Evolutionary conservation across 176 grass and related monocot species (phyloP), one percentile per base, ranked within the genome.

Genomic region (Aegilops bicornis): DNA sequence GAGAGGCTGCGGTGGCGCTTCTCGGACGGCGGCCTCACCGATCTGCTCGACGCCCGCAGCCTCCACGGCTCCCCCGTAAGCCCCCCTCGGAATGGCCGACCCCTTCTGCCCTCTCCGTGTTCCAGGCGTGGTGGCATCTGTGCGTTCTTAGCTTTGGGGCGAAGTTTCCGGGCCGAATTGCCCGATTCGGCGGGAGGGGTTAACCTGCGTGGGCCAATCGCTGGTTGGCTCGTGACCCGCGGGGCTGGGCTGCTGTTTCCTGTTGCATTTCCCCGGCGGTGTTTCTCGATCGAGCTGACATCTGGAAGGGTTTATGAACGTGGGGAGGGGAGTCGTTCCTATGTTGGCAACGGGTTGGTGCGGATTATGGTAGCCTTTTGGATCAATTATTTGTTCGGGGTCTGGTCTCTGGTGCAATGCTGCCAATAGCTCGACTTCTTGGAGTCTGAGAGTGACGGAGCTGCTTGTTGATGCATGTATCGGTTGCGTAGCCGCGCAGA

Each of bases 1-100:
- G 92, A 91, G 87, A 83, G 90, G 79, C 77, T 78, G 72, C 73
- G 75, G 45, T 99, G 94, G 94, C 80, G 82, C 30, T 96, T 90
- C 87, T 32, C 83, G 25, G 90, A 99, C 73, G 97, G 90, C 54
- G 83, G 74, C 88, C 37, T 93, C 65, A 73, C 90, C 82, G 80
- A 93, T 87, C 87, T 93, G 20, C 80, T 96, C 42, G 89, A 96
- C 50, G 82, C 90, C 64, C 89, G 92, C 32, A 68, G 82, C 67
- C 64, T 94, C 25, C 78, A 83, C 14, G 90, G 86, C 67, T 74
- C 70, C 33, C 52, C 69, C 10, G 91, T 95, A 91, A 63, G 83
- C 4, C 6, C 54, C 54, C 33, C 35, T 39, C 23, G 36, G n/a
- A 33, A 7, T 73, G 14, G 39, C 31, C 17, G 8, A 71, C 1